These are phyloP conservation scores for Naegleria gruberi DNA, from an alignment of 208 protist genomes.

Conservation along the genomic window DNA sequence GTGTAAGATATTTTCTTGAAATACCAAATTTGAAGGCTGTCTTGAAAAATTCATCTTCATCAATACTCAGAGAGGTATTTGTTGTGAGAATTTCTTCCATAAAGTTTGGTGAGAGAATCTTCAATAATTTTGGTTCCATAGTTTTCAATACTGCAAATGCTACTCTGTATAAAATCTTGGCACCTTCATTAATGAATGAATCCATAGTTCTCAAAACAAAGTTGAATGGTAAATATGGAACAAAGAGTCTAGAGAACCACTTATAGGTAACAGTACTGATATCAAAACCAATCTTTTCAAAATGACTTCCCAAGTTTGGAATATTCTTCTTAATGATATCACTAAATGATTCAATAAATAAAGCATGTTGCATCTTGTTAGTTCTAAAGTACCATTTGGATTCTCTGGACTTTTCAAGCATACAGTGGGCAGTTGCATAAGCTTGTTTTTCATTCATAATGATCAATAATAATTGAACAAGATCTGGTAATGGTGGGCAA, in stretches of 20 bases:
- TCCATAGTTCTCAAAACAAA: neutral
- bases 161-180: neutral
- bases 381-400: conserved; percentile 16
- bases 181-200: neutral
- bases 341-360: conserved; percentile 18
- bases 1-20: neutral
- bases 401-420: neutral
- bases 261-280: neutral
- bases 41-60: neutral
- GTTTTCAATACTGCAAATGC: conserved; percentile 13
- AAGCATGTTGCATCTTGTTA: neutral
- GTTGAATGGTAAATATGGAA: neutral
- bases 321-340: conserved; percentile 10
- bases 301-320: neutral
- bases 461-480: neutral
- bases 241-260: neutral
- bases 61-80: neutral
- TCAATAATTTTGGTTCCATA: neutral
- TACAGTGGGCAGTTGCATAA: neutral
- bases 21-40: neutral
- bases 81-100: neutral
- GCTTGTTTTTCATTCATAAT: conserved; percentile 13
- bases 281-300: conserved; percentile 13
- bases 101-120: neutral
- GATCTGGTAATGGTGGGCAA: neutral